Evolutionary conservation across 495 filamentous ascomycete genomes (phyloP), one percentile per base, ranked within the genome.

Genomic region (Sphaerosporella brunnea): DNA sequence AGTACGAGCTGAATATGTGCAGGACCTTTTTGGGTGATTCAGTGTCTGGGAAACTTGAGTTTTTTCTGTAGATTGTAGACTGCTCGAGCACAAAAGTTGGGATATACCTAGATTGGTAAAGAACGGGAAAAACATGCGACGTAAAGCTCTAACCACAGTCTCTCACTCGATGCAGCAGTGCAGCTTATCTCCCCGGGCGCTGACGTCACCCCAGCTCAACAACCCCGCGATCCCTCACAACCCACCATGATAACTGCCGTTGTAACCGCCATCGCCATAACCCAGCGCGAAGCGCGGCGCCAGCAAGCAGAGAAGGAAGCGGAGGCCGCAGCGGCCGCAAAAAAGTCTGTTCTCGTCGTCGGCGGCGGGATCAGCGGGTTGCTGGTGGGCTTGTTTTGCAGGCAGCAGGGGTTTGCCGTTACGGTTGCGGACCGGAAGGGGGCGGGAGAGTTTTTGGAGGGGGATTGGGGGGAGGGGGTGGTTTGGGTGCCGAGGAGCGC

Each of bases 281-380:
- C 45, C 8, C 45, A 48, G 20, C 45, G 45, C 11, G 45, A 48
- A 48, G 45, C 34, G 34, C 45, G 45, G 2, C 45, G 45, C 30
- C 16, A 48, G 34, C 20, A 48, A 25, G 34, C 15, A 3, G 45
- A 8, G 20, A 25, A 37, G 25, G 45, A 48, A 39, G 45, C 32
- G 4, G 45, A 48, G 25, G 45, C 13, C 13, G 45, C 45, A 13
- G 45, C 30, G 23, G 45, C 45, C 18, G n/a, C n/a, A 11, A 48
- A 48, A 28, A 48, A 48, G 24, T 9, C 5, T 23, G 26, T 48
- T 16, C 20, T 48, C 15, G 45, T 48, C 45, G 24, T 39, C 34
- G 30, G 34, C 45, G 36, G 20, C 4, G 30, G 34, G 9, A 21
- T 39, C 8, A 19, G 9, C 4, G 45, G 45, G 15, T n/a, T 39